A percentile compares a stretch with the other conserved stretches of the same genome.
These are phyloP conservation scores for Mucor piriformis DNA, from an alignment of 371 early-diverging fungal species.

Conservation along the genomic window DNA sequence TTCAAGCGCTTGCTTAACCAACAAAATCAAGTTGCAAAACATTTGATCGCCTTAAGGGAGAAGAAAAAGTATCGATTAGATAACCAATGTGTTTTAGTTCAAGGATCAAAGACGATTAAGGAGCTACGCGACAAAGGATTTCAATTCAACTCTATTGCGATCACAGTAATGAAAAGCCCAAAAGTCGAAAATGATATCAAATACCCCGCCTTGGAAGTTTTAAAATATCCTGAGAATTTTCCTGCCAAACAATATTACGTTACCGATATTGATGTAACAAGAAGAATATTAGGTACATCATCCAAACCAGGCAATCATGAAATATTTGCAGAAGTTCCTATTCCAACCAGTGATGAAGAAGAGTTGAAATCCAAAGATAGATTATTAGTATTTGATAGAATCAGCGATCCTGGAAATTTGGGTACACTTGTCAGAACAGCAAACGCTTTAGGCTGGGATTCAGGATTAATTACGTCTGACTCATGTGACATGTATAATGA, in stretches of 20 bases:
- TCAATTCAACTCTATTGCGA: slow-evolving; percentile 27
- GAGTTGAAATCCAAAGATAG: slow-evolving; percentile 14
- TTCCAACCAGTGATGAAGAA: slow-evolving; percentile 17
- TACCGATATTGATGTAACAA: slow-evolving; percentile 44
- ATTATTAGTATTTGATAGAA: slow-evolving; percentile 55
- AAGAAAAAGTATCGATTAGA: slow-evolving; percentile 39
- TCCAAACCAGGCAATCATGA: slow-evolving; percentile 50
- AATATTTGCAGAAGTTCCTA: slow-evolving; percentile 46
- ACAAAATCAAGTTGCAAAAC: slow-evolving; percentile 27
- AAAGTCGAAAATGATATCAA: slow-evolving; percentile 33
- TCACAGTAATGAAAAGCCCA: slow-evolving; percentile 38
- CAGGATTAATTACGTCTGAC: slow-evolving; percentile 46
- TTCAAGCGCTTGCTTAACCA: slow-evolving; percentile 33
- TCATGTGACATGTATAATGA: slow-evolving; percentile 61
- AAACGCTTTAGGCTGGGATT: slow-evolving; percentile 57
- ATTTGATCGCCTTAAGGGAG: slow-evolving; percentile 40
- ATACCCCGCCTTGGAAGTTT: slow-evolving; percentile 34
- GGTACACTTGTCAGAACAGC: slow-evolving; percentile 60
- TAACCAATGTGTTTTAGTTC: slow-evolving; percentile 34
- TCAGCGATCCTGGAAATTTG: slow-evolving; percentile 59
- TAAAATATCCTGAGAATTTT: slow-evolving; percentile 36
- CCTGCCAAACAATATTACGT: slow-evolving; percentile 41
- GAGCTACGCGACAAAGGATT: slow-evolving; percentile 38
- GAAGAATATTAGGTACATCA: slow-evolving; percentile 51
- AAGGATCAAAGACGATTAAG: slow-evolving; percentile 38